Evolutionary conservation across 208 protist species (phyloP).

Genomic region (Leishmania tropica): DNA sequence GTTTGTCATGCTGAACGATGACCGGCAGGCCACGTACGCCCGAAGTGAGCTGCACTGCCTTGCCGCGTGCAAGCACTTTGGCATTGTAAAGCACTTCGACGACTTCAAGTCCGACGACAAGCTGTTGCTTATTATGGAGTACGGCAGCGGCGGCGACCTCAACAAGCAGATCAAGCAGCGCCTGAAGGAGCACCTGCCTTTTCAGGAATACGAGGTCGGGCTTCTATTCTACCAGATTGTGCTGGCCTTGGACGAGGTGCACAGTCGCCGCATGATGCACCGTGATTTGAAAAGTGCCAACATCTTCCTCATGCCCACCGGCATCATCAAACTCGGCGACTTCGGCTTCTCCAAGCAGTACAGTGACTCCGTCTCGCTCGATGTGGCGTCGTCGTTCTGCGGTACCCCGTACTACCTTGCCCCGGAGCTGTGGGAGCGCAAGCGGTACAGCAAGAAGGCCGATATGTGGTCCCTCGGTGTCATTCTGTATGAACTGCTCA

Average conservation of each 20-base stretch:
- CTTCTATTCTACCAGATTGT: constrained; percentile 89
- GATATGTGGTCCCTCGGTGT: constrained; percentile 94
- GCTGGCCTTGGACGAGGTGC: constrained; percentile 86
- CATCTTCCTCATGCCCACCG: constrained; percentile 86
- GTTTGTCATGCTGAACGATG: constrained; percentile 86
- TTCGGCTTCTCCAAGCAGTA: constrained; percentile 90
- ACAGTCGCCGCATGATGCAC: constrained; percentile 88
- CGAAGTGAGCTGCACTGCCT: constrained; percentile 88
- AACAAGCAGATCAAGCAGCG: constrained; percentile 88
- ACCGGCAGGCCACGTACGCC: constrained; percentile 83
- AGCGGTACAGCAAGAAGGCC: constrained; percentile 93
- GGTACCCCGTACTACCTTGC: constrained; percentile 95
- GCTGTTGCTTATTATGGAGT: constrained; percentile 91
- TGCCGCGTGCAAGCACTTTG: constrained; percentile 86
- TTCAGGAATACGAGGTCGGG: constrained; percentile 86
- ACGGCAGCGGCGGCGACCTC: constrained; percentile 87
- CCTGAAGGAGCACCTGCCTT: constrained; percentile 67
- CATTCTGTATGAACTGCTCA: constrained; percentile 88
- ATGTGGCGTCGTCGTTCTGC: constrained; percentile 82
- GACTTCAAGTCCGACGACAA: constrained; percentile 81
- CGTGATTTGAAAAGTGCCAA: constrained; percentile 92
- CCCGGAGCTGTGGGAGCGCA: constrained; percentile 92
- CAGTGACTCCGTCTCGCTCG: constrained; percentile 77
- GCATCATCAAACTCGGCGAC: constrained; percentile 91
- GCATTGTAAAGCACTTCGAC: constrained; percentile 90